These are phyloP conservation scores for Lichtheimia corymbifera DNA, from an alignment of 371 early-diverging fungal genomes.

Conservation along the genomic window DNA sequence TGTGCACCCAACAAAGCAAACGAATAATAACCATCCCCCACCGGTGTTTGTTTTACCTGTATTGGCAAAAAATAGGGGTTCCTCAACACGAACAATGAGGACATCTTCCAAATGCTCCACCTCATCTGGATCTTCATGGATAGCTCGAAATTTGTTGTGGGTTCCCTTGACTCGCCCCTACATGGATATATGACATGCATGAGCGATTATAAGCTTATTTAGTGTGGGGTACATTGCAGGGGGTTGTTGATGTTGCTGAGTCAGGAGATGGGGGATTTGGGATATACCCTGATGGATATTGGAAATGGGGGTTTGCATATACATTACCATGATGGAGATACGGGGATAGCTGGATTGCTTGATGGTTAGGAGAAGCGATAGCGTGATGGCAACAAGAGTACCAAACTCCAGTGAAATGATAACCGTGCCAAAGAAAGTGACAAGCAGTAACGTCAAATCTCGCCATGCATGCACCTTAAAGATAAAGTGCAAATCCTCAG, in stretches of 20 bases:
- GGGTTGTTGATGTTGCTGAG: background rate
- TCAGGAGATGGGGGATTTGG: too few relatives aligned
- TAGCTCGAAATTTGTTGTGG: slow-evolving; percentile 48
- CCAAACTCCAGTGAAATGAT: slow-evolving; percentile 89
- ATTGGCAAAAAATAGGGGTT: slow-evolving; percentile 93
- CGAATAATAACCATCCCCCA: too few relatives aligned
- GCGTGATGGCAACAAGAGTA: slow-evolving; percentile 81
- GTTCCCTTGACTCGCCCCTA: slow-evolving; percentile 51
- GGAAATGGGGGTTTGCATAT: too few relatives aligned
- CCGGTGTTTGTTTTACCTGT: slow-evolving; percentile 48
- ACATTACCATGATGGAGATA: slow-evolving; percentile 72
- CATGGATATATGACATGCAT: background rate
- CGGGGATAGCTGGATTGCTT: slow-evolving; percentile 86
- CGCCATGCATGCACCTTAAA: slow-evolving; percentile 83
- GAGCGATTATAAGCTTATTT: background rate
- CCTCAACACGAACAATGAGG: slow-evolving; percentile 86
- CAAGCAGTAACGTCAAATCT: slow-evolving; percentile 75
- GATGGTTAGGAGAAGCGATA: slow-evolving; percentile 86
- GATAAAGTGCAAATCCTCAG: slow-evolving; percentile 83
- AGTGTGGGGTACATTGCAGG: too few relatives aligned
- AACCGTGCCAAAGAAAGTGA: slow-evolving; percentile 85
- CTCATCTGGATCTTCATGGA: slow-evolving; percentile 63
- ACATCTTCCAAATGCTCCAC: slow-evolving; percentile 79
- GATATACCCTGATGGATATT: too few relatives aligned
- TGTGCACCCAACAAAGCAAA: too few relatives aligned